Conservation (phyloP, 2,329 filamentous ascomycete species). For the Colletotrichum spinosum region DNA sequence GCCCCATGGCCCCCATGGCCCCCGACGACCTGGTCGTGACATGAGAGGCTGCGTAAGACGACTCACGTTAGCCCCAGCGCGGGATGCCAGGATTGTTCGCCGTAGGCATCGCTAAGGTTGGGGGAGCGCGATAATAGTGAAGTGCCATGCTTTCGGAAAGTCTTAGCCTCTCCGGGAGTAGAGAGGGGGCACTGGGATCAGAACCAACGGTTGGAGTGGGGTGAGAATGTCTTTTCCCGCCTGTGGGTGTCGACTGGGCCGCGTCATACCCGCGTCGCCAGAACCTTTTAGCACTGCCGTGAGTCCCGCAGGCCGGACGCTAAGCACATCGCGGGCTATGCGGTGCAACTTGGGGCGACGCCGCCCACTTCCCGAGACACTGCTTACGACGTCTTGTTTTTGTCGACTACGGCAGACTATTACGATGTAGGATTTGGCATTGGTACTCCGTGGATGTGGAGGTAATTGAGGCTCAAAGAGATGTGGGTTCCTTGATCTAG, state of each 20-base stretch:
- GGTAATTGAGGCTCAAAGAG: background rate
- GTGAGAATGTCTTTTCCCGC: background rate
- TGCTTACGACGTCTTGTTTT: slow-evolving; percentile 12
- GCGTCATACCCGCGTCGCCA: slow-evolving; percentile 23
- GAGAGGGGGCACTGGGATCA: background rate
- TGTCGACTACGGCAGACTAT: background rate
- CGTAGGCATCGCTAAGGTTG: too few relatives aligned
- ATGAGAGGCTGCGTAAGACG: too few relatives aligned
- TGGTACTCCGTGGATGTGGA: background rate
- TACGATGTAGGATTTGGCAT: too few relatives aligned
- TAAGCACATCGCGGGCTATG: slow-evolving; percentile 2
- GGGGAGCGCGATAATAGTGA: too few relatives aligned
- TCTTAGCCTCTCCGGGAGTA: too few relatives aligned
- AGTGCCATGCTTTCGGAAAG: too few relatives aligned
- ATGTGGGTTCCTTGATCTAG: too few relatives aligned
- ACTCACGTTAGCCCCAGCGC: too few relatives aligned
- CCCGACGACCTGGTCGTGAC: too few relatives aligned
- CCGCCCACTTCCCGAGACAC: slow-evolving; percentile 28
- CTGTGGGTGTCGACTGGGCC: slow-evolving; percentile 19
- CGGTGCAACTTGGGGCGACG: background rate
- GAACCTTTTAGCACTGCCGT: slow-evolving; percentile 22
- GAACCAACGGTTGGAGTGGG: slow-evolving; percentile 2
- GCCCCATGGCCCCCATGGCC: too few relatives aligned
- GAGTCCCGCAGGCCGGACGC: slow-evolving; percentile 15
- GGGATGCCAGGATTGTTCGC: too few relatives aligned